Conservation (phyloP, 164 flowering plant genomes). For the Macadamia integrifolia region DNA sequence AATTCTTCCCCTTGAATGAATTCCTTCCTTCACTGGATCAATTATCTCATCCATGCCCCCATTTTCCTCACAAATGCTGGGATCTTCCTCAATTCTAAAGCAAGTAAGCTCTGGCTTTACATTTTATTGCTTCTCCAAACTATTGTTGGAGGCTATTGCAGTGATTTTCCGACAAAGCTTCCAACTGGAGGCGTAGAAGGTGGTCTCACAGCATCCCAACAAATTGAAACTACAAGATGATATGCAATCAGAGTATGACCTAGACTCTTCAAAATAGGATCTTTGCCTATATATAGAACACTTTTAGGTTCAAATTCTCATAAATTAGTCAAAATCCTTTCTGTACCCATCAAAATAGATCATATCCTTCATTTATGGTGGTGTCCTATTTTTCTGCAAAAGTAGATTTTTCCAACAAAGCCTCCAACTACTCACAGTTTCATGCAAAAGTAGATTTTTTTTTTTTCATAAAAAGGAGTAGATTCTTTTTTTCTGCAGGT, state of each 20-base stretch:
- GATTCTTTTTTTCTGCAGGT: too few relatives aligned
- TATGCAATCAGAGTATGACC: slow-evolving; percentile 33
- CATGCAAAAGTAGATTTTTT: too few relatives aligned
- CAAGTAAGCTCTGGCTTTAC: slow-evolving; percentile 60
- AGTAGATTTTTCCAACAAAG: too few relatives aligned
- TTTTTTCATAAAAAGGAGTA: too few relatives aligned
- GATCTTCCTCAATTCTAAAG: slow-evolving; percentile 65
- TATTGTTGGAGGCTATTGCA: slow-evolving; percentile 27
- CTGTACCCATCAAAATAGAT: too few relatives aligned
- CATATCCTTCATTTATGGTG: too few relatives aligned
- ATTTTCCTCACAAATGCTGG: slow-evolving; percentile 51
- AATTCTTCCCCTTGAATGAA: slow-evolving; percentile 12
- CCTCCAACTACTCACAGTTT: too few relatives aligned
- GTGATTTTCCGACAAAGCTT: slow-evolving; percentile 39
- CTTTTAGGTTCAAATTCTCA: too few relatives aligned
- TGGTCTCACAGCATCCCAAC: slow-evolving; percentile 27
- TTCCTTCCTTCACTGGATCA: slow-evolving; percentile 27
- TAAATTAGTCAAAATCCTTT: too few relatives aligned
- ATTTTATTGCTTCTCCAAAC: slow-evolving; percentile 45
- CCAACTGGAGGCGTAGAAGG: slow-evolving; percentile 49
- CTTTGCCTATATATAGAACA: too few relatives aligned
- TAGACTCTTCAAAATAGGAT: too few relatives aligned
- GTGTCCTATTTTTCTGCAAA: too few relatives aligned
- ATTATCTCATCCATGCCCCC: slow-evolving; percentile 28
- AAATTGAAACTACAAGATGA: slow-evolving; percentile 26